Conservation (phyloP, 345 rosid species). For the Firmiana major region DNA sequence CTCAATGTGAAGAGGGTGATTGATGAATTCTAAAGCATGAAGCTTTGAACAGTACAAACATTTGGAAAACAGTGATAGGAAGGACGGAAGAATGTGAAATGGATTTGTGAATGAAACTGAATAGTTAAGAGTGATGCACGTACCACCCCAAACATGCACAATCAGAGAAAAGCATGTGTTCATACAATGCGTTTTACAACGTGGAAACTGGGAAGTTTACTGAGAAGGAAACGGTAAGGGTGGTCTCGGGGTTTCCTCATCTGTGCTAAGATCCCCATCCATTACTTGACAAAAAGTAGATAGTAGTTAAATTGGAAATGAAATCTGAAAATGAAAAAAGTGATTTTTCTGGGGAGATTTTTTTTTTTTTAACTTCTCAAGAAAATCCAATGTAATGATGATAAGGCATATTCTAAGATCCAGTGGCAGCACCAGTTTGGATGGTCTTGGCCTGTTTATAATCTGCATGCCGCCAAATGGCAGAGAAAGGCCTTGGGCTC, state of each 20-base stretch:
- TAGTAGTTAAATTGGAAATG: neutral
- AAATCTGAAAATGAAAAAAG: neutral
- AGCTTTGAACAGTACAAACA: neutral
- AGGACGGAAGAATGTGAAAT: neutral
- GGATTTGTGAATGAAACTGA: neutral
- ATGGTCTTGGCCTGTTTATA: neutral
- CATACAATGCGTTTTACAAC: neutral
- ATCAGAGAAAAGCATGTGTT: neutral
- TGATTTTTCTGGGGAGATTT: too few relatives aligned
- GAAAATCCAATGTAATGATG: too few relatives aligned
- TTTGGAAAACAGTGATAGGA: neutral
- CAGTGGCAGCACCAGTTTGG: neutral
- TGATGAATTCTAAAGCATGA: neutral
- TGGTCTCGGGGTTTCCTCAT: neutral
- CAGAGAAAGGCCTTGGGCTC: neutral
- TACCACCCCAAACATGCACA: neutral
- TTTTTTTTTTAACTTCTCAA: too few relatives aligned
- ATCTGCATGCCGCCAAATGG: neutral
- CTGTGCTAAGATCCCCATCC: neutral
- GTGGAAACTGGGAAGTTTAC: neutral
- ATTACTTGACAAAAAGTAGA: neutral
- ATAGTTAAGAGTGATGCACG: neutral
- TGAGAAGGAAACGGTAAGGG: neutral
- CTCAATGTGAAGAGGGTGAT: neutral
- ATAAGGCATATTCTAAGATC: neutral